Evolutionary conservation across 371 early-diverging fungal species (phyloP).

Genomic region (Synchytrium microbalum): DNA sequence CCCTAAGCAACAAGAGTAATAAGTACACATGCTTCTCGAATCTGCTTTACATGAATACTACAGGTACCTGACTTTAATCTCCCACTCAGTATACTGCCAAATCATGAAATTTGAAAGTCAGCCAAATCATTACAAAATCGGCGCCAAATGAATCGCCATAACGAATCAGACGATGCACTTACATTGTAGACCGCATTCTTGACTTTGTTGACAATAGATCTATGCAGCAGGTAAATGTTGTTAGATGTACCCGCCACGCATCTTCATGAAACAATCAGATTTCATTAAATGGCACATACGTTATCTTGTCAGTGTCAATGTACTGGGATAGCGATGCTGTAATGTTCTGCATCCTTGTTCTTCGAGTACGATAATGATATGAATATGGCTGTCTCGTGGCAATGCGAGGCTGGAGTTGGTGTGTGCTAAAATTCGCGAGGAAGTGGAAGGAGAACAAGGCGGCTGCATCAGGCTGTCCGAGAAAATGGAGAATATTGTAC

Average conservation of each 20-base stretch:
- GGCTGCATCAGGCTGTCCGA: too few relatives aligned
- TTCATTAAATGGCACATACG: background rate
- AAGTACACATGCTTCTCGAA: background rate
- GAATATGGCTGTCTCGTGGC: too few relatives aligned
- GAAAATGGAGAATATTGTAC: too few relatives aligned
- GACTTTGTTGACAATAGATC: slow-evolving; percentile 38
- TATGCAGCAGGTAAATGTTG: too few relatives aligned
- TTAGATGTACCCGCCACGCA: too few relatives aligned
- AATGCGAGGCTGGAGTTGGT: too few relatives aligned
- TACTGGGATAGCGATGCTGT: slow-evolving; percentile 8
- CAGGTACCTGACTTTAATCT: background rate
- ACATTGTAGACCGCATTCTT: slow-evolving; percentile 31
- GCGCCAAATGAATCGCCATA: background rate
- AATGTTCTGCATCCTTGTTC: too few relatives aligned
- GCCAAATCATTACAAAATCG: slow-evolving; percentile 9
- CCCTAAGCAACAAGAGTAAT: slow-evolving; percentile 11
- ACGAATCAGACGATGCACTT: slow-evolving; percentile 5
- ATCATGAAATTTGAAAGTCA: slow-evolving; percentile 25
- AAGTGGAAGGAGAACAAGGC: too few relatives aligned
- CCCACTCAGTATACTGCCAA: background rate
- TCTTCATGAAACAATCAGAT: background rate
- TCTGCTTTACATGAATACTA: too few relatives aligned
- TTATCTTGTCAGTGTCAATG: slow-evolving; percentile 27
- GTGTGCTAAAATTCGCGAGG: too few relatives aligned
- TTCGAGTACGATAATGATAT: too few relatives aligned